These are phyloP conservation scores for Cardamine chenopodiifolia DNA, from an alignment of 345 rosid species.

Conservation along the genomic window DNA sequence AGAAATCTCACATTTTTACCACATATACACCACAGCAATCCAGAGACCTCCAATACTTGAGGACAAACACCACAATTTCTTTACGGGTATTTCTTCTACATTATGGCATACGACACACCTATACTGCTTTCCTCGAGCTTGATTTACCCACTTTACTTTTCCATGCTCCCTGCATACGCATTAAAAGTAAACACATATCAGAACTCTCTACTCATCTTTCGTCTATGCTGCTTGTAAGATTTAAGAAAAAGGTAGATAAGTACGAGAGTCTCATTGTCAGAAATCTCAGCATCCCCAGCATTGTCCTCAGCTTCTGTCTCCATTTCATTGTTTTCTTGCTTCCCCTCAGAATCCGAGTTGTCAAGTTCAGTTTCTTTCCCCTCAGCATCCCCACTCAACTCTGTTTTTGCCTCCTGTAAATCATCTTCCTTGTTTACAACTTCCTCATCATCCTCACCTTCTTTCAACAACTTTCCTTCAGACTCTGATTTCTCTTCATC, in stretches of 20 bases:
- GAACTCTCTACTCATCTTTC: slow-evolving; percentile 15
- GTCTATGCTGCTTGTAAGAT: neutral
- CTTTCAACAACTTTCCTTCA: slow-evolving; percentile 44
- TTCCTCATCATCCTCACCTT: slow-evolving; percentile 43
- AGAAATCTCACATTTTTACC: slow-evolving; percentile 40
- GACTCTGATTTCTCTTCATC: slow-evolving; percentile 56
- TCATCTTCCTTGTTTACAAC: slow-evolving; percentile 42
- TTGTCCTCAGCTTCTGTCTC: slow-evolving; percentile 40
- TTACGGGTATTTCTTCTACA: slow-evolving; percentile 24
- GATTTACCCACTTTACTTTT: slow-evolving; percentile 58
- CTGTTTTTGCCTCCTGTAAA: slow-evolving; percentile 49
- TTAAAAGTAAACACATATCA: slow-evolving; percentile 9
- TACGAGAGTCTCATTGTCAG: slow-evolving; percentile 97
- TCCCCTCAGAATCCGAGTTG: slow-evolving; percentile 51
- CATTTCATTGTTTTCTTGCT: slow-evolving; percentile 40
- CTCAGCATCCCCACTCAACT: slow-evolving; percentile 46
- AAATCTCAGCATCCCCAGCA: slow-evolving; percentile 55
- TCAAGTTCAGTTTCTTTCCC: slow-evolving; percentile 46
- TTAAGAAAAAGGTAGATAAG: slow-evolving; percentile 28
- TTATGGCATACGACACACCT: slow-evolving; percentile 33
- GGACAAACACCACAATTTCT: slow-evolving; percentile 12
- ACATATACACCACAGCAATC: slow-evolving; percentile 38
- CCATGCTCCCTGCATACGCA: slow-evolving; percentile 82
- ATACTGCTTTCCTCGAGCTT: slow-evolving; percentile 49
- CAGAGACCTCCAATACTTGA: slow-evolving; percentile 23